Evolutionary conservation across 1,284 basidiomycete genomes (phyloP).

Genomic region (Tylopilus sp.): DNA sequence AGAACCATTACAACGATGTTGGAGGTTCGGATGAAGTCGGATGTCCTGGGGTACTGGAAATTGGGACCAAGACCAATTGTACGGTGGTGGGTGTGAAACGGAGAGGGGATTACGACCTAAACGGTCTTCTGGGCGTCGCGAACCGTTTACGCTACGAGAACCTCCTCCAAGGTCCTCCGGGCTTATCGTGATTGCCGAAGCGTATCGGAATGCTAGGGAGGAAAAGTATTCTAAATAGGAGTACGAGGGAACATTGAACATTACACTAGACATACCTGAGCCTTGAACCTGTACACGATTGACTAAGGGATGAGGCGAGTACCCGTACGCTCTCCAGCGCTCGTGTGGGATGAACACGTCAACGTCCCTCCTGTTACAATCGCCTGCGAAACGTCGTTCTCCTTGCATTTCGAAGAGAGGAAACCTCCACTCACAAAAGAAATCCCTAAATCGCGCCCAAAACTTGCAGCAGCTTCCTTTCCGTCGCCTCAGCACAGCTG

Average conservation of each 20-base stretch:
- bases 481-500: neutral
- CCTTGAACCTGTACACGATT: neutral
- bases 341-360: neutral
- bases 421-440: neutral
- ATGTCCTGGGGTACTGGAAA: conserved; percentile 57
- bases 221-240: neutral
- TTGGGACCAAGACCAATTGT: conserved; percentile 54
- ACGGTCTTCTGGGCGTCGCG: neutral
- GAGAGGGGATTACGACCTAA: neutral
- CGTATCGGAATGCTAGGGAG: neutral
- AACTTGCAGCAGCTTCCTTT: neutral
- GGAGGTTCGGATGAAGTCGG: conserved; percentile 62
- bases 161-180: conserved; percentile 23
- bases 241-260: neutral
- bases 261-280: neutral
- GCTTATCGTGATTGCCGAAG: conserved; percentile 27
- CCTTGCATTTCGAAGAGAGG: neutral
- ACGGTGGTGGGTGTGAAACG: conserved; percentile 26
- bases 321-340: neutral
- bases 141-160: conserved; percentile 1
- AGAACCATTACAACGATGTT: neutral
- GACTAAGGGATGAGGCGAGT: neutral
- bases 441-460: neutral
- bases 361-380: neutral
- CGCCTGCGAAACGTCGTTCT: neutral